phyloP scores from a whole-genome alignment of 345 rosid genomes.

The Populus alba region DNA sequence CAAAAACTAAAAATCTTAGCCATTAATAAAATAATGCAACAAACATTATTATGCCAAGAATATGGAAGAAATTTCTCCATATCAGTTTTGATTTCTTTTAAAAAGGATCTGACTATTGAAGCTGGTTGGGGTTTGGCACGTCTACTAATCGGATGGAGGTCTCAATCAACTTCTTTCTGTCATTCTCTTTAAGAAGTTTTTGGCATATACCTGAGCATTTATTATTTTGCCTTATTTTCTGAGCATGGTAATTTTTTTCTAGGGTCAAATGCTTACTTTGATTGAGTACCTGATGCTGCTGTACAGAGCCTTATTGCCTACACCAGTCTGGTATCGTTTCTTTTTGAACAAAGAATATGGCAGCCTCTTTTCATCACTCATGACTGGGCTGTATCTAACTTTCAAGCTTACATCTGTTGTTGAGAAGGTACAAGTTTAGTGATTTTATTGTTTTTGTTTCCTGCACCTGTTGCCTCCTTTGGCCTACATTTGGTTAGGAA shows the following conservation, averaged over 20 bases:
- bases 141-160: background rate
- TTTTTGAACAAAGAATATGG: constrained; percentile 84
- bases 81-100: background rate
- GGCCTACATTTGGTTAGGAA: background rate
- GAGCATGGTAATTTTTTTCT: constrained; percentile 22
- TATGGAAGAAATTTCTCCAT: no score
- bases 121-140: background rate
- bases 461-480: background rate
- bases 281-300: constrained; percentile 69
- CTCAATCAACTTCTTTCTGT: background rate
- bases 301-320: constrained; percentile 73
- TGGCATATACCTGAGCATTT: background rate
- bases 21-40: no score
- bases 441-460: background rate
- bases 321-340: constrained; percentile 90
- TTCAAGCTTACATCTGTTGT: constrained; percentile 79
- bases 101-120: background rate
- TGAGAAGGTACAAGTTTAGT: constrained; percentile 50
- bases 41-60: no score
- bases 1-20: no score
- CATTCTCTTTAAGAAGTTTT: background rate
- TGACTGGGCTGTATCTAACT: constrained; percentile 77
- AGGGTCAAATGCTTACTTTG: constrained; percentile 79
- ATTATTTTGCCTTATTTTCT: constrained; percentile 2
- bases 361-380: constrained; percentile 76